Percentiles rank a stretch among this genome's conserved stretches.
phyloP scores from a whole-genome alignment of 495 filamentous ascomycete species.

The Penicillium fimorum region DNA sequence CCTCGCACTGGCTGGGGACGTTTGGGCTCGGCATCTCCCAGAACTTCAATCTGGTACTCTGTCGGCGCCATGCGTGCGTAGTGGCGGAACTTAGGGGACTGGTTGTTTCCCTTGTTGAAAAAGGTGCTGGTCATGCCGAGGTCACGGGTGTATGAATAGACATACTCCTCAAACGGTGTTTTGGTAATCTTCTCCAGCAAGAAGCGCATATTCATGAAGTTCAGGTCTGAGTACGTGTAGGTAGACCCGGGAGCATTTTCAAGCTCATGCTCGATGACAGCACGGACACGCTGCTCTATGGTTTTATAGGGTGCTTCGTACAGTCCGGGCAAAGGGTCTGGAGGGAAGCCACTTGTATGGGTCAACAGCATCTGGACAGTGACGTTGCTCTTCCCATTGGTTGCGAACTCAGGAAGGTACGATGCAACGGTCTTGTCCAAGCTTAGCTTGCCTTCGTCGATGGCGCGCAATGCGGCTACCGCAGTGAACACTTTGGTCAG shows the following conservation, averaged over 20 bases:
- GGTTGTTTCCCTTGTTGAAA: slow-evolving; percentile 30
- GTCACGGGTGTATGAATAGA: slow-evolving; percentile 17
- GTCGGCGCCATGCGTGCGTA: slow-evolving; percentile 28
- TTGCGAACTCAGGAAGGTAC: slow-evolving; percentile 26
- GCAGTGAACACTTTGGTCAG: slow-evolving; percentile 30
- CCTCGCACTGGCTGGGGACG: slow-evolving; percentile 32
- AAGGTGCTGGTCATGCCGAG: slow-evolving; percentile 30
- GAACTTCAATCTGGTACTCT: slow-evolving; percentile 28
- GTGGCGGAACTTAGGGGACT: slow-evolving; percentile 15
- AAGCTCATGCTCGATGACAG: slow-evolving; percentile 23
- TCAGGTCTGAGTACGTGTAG: slow-evolving; percentile 30
- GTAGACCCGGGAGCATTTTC: slow-evolving; percentile 24
- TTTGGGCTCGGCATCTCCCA: slow-evolving; percentile 23
- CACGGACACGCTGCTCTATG: slow-evolving; percentile 22
- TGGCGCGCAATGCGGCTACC: slow-evolving; percentile 19
- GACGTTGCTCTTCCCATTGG: slow-evolving; percentile 28
- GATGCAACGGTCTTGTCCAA: slow-evolving; percentile 22
- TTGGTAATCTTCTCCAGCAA: slow-evolving; percentile 25
- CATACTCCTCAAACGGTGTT: slow-evolving; percentile 21
- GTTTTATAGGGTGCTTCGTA: slow-evolving; percentile 14
- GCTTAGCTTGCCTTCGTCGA: slow-evolving; percentile 21
- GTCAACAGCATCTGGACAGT: slow-evolving; percentile 28
- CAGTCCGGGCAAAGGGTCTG: slow-evolving; percentile 20
- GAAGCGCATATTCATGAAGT: slow-evolving; percentile 29
- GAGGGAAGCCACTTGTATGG: slow-evolving; percentile 28